These are phyloP conservation scores for Fusarium tanahbumbuense DNA, from an alignment of 2,329 filamentous ascomycete genomes.

Conservation along the genomic window DNA sequence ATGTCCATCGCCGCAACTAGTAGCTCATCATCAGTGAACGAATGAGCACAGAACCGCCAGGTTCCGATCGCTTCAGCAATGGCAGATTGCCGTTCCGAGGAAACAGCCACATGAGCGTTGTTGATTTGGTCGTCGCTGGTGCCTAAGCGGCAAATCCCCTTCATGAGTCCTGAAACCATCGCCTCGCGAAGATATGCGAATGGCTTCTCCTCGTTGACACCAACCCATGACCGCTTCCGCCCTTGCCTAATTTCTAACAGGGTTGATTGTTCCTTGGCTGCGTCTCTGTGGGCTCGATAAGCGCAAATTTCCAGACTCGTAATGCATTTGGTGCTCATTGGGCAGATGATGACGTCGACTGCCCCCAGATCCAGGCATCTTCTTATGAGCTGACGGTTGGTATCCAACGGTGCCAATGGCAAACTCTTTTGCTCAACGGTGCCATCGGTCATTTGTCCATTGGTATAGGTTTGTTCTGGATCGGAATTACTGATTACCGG, in stretches of 20 bases:
- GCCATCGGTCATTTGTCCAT: conserved; percentile 53
- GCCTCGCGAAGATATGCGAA: conserved; percentile 91
- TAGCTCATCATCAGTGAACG: conserved; percentile 90
- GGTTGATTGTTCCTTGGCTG: conserved; percentile 76
- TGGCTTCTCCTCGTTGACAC: conserved; percentile 84
- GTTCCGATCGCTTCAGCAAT: conserved; percentile 77
- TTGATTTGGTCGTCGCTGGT: conserved; percentile 71
- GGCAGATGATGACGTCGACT: conserved; percentile 84
- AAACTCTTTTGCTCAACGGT: conserved; percentile 52
- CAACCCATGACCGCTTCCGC: conserved; percentile 91
- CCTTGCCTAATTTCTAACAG: conserved; percentile 78
- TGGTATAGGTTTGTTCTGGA: conserved; percentile 41
- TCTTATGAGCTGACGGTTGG: conserved; percentile 63
- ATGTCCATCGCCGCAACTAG: conserved; percentile 87
- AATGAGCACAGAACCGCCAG: conserved; percentile 92
- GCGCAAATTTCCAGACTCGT: conserved; percentile 84
- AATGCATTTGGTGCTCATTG: conserved; percentile 78
- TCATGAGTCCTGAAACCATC: conserved; percentile 93
- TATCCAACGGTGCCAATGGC: conserved; percentile 44
- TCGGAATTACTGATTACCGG: conserved; percentile 61
- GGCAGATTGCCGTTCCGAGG: conserved; percentile 70
- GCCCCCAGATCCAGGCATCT: conserved; percentile 88
- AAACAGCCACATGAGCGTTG: conserved; percentile 75
- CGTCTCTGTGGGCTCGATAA: conserved; percentile 83
- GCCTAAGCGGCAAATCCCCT: conserved; percentile 82